Conservation (phyloP, 2,329 filamentous ascomycete species). For the Aureobasidium sp. region DNA sequence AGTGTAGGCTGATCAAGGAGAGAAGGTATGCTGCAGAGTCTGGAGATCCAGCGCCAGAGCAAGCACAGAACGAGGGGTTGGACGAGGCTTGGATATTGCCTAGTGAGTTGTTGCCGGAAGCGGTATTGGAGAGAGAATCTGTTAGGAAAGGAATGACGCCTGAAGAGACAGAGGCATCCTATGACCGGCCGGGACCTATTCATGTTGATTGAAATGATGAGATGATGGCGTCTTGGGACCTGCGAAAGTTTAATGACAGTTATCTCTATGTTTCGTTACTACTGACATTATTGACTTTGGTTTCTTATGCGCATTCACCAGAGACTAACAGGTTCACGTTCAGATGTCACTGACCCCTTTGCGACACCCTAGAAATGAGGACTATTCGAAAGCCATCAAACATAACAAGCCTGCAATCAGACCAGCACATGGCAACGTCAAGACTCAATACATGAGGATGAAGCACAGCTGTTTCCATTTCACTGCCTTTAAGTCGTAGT, state of each 20-base stretch:
- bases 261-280: background rate
- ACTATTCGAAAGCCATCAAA: constrained; percentile 55
- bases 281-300: background rate
- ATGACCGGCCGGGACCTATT: background rate
- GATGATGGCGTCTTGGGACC: background rate
- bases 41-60: background rate
- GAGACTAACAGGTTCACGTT: no score
- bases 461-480: constrained; percentile 57
- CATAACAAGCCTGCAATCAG: constrained; percentile 54
- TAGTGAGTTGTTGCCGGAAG: background rate
- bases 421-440: constrained; percentile 53
- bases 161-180: background rate
- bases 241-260: background rate
- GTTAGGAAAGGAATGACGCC: background rate
- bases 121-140: background rate
- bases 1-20: background rate
- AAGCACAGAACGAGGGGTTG: background rate
- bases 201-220: constrained; percentile 2
- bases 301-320: no score
- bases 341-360: background rate
- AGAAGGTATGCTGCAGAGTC: background rate
- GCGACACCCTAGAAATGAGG: constrained; percentile 35
- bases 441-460: constrained; percentile 55
- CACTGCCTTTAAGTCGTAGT: constrained; percentile 51
- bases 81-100: background rate